Evolutionary conservation across 139 green algal genomes (phyloP).

Genomic region (Dunaliella primolecta): DNA sequence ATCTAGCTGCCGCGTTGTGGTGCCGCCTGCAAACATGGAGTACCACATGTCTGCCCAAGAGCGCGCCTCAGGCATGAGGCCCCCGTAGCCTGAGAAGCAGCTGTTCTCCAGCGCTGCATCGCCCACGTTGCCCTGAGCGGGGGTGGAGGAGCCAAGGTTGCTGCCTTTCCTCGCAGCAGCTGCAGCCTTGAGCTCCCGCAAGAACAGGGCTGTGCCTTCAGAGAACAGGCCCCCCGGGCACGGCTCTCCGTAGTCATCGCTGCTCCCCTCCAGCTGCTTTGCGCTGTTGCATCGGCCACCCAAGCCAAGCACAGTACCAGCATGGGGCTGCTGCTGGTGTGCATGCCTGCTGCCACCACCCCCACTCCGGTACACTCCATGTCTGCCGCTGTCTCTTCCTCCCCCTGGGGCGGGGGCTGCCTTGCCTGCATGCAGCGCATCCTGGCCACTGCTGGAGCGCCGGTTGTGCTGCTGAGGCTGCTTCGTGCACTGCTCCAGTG

Average conservation of each 20-base stretch:
- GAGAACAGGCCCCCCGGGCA: background rate
- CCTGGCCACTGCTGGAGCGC: too few relatives aligned
- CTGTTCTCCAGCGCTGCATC: background rate
- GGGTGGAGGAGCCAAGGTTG: too few relatives aligned
- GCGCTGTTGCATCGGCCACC: background rate
- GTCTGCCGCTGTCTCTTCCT: background rate
- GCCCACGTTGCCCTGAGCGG: too few relatives aligned
- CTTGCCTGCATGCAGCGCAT: background rate
- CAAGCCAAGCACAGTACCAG: background rate
- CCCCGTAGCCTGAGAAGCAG: background rate
- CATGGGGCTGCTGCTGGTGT: background rate
- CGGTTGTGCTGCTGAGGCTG: too few relatives aligned
- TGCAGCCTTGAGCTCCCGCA: background rate
- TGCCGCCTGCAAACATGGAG: background rate
- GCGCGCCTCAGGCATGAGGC: background rate
- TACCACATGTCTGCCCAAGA: background rate
- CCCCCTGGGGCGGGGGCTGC: too few relatives aligned
- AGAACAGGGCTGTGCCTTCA: background rate
- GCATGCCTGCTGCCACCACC: too few relatives aligned
- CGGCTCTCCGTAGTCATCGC: background rate
- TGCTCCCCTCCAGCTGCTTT: background rate
- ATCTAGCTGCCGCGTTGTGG: background rate
- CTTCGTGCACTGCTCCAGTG: too few relatives aligned
- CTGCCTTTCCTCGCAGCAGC: background rate
- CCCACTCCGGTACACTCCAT: background rate